Evolutionary conservation across 1,139 yeast genomes (phyloP).

Genomic region (Candida buenavistaensis): DNA sequence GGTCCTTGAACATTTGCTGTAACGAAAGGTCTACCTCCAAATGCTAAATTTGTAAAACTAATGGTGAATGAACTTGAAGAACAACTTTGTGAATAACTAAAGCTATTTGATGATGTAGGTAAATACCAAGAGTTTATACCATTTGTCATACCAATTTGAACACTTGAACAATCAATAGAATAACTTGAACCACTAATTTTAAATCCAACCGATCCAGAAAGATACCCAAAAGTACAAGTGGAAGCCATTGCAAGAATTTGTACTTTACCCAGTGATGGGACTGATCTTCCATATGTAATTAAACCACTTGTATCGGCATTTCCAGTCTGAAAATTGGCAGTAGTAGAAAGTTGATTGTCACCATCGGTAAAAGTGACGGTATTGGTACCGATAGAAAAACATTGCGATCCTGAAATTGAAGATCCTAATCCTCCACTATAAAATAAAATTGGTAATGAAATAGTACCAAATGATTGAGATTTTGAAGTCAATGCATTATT

Average conservation of each 20-base stretch:
- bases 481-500: slow-evolving; percentile 13
- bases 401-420: slow-evolving; percentile 17
- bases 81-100: slow-evolving; percentile 8
- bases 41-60: too few relatives aligned
- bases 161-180: slow-evolving; percentile 22
- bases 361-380: slow-evolving; percentile 31
- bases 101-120: slow-evolving; percentile 14
- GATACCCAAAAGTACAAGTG: slow-evolving; percentile 25
- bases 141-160: slow-evolving; percentile 22
- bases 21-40: too few relatives aligned
- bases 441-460: slow-evolving; percentile 27
- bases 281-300: background rate
- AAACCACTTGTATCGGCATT: background rate
- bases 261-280: too few relatives aligned
- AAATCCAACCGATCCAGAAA: slow-evolving; percentile 24
- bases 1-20: too few relatives aligned
- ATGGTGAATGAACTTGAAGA: too few relatives aligned
- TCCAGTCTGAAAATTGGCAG: slow-evolving; percentile 15
- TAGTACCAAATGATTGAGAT: slow-evolving; percentile 22
- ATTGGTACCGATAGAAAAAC: slow-evolving; percentile 24
- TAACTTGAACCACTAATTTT: slow-evolving; percentile 2
- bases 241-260: slow-evolving; percentile 17
- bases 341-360: slow-evolving; percentile 17
- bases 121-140: slow-evolving; percentile 22
- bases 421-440: slow-evolving; percentile 24